These are phyloP conservation scores for Bondarzewia mesenterica DNA, from an alignment of 1,284 basidiomycete species.

Conservation along the genomic window DNA sequence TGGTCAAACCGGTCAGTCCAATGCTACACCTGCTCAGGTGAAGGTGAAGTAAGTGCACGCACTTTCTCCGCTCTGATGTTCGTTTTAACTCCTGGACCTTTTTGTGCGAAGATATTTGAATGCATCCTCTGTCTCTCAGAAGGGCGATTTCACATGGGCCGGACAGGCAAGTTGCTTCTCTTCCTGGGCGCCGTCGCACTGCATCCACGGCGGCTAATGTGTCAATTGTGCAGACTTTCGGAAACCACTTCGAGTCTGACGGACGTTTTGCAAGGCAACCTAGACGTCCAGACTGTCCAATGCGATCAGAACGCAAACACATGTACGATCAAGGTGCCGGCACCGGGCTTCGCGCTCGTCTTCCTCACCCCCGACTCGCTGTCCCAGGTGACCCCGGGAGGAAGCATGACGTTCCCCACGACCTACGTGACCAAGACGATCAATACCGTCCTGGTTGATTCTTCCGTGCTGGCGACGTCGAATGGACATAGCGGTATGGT, in stretches of 20 bases:
- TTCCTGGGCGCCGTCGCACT: background rate
- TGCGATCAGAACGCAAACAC: constrained; percentile 42
- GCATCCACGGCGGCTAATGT: background rate
- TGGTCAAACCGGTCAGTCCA: constrained; percentile 27
- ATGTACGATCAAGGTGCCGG: constrained; percentile 59
- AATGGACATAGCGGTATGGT: constrained; percentile 20
- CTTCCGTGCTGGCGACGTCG: constrained; percentile 16
- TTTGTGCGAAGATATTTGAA: constrained; percentile 33
- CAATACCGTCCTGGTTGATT: constrained; percentile 40
- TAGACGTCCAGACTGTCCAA: constrained; percentile 40
- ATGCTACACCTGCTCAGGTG: constrained; percentile 33
- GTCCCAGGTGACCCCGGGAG: constrained; percentile 26
- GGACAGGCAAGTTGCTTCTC: constrained; percentile 35
- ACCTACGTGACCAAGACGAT: constrained; percentile 37
- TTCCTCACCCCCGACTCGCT: constrained; percentile 49
- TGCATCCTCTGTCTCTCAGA: constrained; percentile 48
- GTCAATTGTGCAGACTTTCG: constrained; percentile 48
- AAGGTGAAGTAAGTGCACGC: constrained; percentile 41
- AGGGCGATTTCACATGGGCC: constrained; percentile 69
- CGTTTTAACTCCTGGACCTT: background rate
- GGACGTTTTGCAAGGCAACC: constrained; percentile 49
- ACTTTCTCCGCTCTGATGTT: constrained; percentile 14
- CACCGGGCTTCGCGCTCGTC: constrained; percentile 66
- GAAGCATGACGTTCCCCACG: constrained; percentile 48
- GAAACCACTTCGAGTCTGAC: constrained; percentile 51